Percentiles rank a stretch among this genome's conserved stretches.
Evolutionary conservation across 2,329 filamentous ascomycete genomes (phyloP).

Genomic region (Xylaria sp.): DNA sequence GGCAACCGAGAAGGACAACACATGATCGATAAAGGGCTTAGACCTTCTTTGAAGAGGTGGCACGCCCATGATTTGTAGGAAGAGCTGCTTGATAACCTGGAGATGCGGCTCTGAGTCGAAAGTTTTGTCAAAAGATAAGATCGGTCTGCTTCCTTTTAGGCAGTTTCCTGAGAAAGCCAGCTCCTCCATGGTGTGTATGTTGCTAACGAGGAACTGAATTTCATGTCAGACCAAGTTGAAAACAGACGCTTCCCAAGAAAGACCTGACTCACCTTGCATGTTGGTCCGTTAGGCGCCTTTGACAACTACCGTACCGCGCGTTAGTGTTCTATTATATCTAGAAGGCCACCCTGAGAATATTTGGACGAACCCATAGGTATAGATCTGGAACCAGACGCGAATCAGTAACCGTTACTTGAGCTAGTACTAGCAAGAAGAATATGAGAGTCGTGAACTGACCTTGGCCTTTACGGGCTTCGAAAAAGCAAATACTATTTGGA

Average conservation of each 20-base stretch:
- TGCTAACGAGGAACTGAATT: constrained; percentile 77
- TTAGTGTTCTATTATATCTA: constrained; percentile 16
- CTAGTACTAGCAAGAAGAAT: not conserved
- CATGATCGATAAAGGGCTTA: constrained; percentile 96
- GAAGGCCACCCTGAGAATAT: not conserved
- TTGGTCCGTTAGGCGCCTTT: constrained; percentile 82
- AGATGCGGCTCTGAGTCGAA: constrained; percentile 88
- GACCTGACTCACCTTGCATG: constrained; percentile 45
- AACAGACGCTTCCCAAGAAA: not conserved
- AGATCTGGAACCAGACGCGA: constrained; percentile 67
- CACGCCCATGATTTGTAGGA: constrained; percentile 91
- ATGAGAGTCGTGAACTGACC: constrained; percentile 21
- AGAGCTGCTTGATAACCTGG: constrained; percentile 86
- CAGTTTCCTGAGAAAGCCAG: constrained; percentile 97
- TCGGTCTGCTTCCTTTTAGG: constrained; percentile 88
- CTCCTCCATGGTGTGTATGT: constrained; percentile 66
- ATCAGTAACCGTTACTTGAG: constrained; percentile 11
- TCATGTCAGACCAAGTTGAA: constrained; percentile 14
- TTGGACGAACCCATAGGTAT: constrained; percentile 79
- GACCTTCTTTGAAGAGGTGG: constrained; percentile 87
- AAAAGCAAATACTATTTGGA: constrained; percentile 67
- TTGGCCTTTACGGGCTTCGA: constrained; percentile 39
- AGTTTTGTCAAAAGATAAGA: constrained; percentile 89
- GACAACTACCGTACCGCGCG: constrained; percentile 52
- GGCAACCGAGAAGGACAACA: constrained; percentile 90